Base-by-base conservation (phyloP, 164 flowering plant species). In the Umbilicus rupestris region DNA sequence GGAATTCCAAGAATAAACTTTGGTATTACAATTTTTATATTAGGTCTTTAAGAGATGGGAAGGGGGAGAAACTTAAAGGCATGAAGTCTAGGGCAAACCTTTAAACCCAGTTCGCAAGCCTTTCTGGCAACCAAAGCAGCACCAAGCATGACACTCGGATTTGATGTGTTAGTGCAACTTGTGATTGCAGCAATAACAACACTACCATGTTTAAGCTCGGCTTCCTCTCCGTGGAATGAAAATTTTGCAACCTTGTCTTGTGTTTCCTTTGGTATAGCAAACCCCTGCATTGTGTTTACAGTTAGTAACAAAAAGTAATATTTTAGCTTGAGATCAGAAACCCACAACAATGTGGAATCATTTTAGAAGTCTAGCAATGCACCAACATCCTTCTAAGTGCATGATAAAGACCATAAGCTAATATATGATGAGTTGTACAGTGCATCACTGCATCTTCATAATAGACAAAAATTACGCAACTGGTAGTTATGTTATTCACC, bases 171-270 rank as follows among this genome's bases (percentile, higher is more conserved):
- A 33, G 98, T 92, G 75, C 98, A 92, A 69, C 98, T 92, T 19
- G 98, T 92, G 74, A 92, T 92, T 33, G 98, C 98, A 72, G 98
- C 95, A 77, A 92, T 92, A 66, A 92, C 98, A 68, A 92, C 95
- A 79, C 87, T 84, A 2, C 98, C 98, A 72, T 92, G 98, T 76
- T 75, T 92, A 29, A 92, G 80, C 68, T 89, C 86, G 49, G 96
- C 90, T 30, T 90, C 87, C 64, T 79, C 78, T 55, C 92, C 96
- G 72, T 86, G 89, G 77, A 87, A 92, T 44, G 87, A 76, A 75
- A 92, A 92, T 33, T 88, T 81, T 19, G 78, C 92, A 52, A 86
- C 91, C 76, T 88, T 89, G 62, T 74, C 83, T 66, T 92, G 96
- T 65, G 78, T 75, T 58, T 92, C 96, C 71, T 92, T 92, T 42